Base-by-base conservation (phyloP, 345 rosid genomes). In the Anastatica hierochuntica region DNA sequence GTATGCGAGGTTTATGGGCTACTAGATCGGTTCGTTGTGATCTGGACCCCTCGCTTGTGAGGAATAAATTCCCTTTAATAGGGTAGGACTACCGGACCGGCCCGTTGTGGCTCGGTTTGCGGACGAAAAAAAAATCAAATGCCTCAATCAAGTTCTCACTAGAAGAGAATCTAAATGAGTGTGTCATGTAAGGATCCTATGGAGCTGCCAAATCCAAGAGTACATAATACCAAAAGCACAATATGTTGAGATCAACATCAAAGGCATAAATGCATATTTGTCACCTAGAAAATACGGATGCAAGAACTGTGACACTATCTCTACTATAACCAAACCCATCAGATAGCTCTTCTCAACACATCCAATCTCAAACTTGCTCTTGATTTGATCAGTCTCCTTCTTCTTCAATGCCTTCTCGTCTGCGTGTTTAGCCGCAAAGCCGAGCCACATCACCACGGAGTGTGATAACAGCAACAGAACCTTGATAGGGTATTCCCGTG, bases 201-300 rank as follows among this genome's bases (percentile, higher is more conserved):
- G 65, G 14, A 92, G 78, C 72, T 88, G 98, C 94, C 95, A 92
- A 63, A 81, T 49, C 98, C 95, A 92, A 13, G 94, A 88, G 71
- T 83, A 83, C 60, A 65, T 56, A 10, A 81, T 64, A 48, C 78
- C 88, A 12, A 92, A 1, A 14, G 81, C 81, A 76, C 94, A 92
- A 44, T 74, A 88, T 21, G 71, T 66, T 10, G 98, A 92, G 36
- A 81, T 72, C 69, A 83, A 71, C 85, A 90, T 54, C 13, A 90
- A 75, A 26, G 98, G 96, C 26, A 84, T 2, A 55, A 84, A 90
- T 11, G 94, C 90, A 64, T 71, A 76, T 69, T 70, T 70, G 6
- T 80, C 83, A 63, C 94, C 84, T 30, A 90, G 68, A 20, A 87
- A 56, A 54, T 65, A 59, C 14, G 94, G 86, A 52, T 76, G 90